Base-by-base conservation (phyloP, 2,329 filamentous ascomycete species). In the Aspergillus spinulosporus region DNA sequence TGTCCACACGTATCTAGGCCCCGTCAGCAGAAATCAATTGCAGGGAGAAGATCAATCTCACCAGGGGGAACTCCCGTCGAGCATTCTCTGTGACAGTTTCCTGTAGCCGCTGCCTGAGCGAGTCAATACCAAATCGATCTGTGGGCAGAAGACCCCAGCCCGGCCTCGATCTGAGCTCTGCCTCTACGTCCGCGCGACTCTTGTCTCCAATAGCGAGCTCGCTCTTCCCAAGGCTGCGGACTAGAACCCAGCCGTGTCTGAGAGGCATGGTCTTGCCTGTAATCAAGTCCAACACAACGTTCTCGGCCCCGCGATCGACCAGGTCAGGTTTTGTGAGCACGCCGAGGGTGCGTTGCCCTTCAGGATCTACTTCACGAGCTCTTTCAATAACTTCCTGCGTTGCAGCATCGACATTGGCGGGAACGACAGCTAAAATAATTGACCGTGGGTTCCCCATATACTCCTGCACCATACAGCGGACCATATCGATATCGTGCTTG, bases 251-350 rank as follows among this genome's bases (percentile, higher is more conserved):
- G 0, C 70, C 71, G 6, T 70, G 61, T 6, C 64, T 66, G 4
- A 68, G 59, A 2, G 42, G 45, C 32, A 63, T 47, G 6, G 55
- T 56, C 45, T 60, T 63, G 3, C 65, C 65, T 5, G 64, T 49
- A 9, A 75, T 40, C 2, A 74, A 50, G 5, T 71, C 62, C 3
- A 73, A 52, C 0, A 73, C 62, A 7, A 56, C 61, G 1, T 56
- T 9, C 40, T 73, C 69, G 0, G 67, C 64, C 0, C 71, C 71
- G 29, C 62, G 57, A 40, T 74, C 68, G 5, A 80, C 78, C 0
- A 86, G 70, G 56, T 88, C 85, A 0, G 83, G 80, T 60, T 87
- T 88, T 0, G 84, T 88, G 0, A 87, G 72, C 2, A 81, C 69
- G 0, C 76, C 76, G 0, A 81, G 52, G 0, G 77, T 80, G 42